Conservation (phyloP, 2,329 filamentous ascomycete species). For the Neonectria magnoliae region DNA sequence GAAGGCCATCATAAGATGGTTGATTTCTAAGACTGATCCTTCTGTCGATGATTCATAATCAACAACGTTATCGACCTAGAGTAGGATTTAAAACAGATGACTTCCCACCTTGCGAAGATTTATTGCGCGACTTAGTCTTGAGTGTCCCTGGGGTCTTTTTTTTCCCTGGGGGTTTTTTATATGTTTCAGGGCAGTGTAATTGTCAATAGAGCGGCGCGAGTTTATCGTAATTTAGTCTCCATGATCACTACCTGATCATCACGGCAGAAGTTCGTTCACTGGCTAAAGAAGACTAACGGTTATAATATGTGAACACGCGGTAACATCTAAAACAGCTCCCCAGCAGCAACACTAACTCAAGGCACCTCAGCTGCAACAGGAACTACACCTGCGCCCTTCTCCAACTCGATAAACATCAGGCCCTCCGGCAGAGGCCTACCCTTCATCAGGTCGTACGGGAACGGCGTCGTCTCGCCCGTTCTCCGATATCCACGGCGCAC, state of each 20-base stretch:
- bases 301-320: no score
- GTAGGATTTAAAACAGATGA: not conserved
- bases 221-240: no score
- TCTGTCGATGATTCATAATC: not conserved
- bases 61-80: not conserved
- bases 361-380: not conserved
- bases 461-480: conserved; percentile 48
- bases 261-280: no score
- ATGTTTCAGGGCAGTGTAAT: no score
- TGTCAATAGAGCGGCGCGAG: no score
- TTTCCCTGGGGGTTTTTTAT: no score
- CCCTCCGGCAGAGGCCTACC: conserved; percentile 39
- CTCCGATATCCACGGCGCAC: conserved; percentile 45
- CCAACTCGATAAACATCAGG: conserved; percentile 49
- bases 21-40: not conserved
- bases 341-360: not conserved
- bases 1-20: not conserved
- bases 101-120: no score
- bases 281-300: no score
- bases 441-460: conserved; percentile 41
- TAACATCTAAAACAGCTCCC: no score
- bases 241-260: no score
- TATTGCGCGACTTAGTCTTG: no score
- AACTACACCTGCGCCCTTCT: conserved; percentile 40
- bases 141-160: no score